Evolutionary conservation across 1,284 basidiomycete species (phyloP).

Genomic region (Vanrija pseudolonga): DNA sequence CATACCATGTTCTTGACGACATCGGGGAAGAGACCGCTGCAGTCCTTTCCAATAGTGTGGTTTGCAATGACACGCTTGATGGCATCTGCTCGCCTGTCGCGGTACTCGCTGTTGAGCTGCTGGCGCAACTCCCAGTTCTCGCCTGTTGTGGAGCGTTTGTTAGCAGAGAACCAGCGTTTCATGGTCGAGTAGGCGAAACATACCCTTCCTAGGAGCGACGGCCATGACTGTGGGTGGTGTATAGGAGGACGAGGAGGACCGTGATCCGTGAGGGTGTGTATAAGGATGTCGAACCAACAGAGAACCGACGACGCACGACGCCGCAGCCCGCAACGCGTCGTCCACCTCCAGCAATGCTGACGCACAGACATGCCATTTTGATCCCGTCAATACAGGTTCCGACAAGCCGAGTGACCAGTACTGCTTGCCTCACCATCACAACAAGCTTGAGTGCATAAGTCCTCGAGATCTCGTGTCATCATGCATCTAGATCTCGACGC

Average conservation of each 20-base stretch:
- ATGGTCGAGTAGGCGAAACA: background rate
- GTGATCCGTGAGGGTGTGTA: background rate
- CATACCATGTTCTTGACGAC: slow-evolving; percentile 93
- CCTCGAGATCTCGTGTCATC: too few relatives aligned
- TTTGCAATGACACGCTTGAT: slow-evolving; percentile 95
- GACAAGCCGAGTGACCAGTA: too few relatives aligned
- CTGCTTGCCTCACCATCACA: too few relatives aligned
- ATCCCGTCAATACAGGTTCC: too few relatives aligned
- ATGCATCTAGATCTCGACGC: too few relatives aligned
- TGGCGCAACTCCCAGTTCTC: slow-evolving; percentile 93
- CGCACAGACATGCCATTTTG: too few relatives aligned
- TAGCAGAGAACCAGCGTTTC: background rate
- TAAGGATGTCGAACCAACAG: background rate
- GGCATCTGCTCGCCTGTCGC: slow-evolving; percentile 93
- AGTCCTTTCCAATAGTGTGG: slow-evolving; percentile 96
- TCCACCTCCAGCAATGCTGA: too few relatives aligned
- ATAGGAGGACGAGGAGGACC: background rate
- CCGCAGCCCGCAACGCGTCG: too few relatives aligned
- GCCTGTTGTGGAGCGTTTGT: slow-evolving; percentile 48
- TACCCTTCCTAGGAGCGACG: slow-evolving; percentile 32
- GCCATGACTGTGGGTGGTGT: slow-evolving; percentile 18
- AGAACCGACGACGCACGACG: too few relatives aligned
- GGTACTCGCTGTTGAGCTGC: slow-evolving; percentile 93
- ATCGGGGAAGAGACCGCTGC: slow-evolving; percentile 93
- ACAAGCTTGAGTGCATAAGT: too few relatives aligned